phyloP scores from a whole-genome alignment of 257 asterid genomes.

The Solanum chaucha region DNA sequence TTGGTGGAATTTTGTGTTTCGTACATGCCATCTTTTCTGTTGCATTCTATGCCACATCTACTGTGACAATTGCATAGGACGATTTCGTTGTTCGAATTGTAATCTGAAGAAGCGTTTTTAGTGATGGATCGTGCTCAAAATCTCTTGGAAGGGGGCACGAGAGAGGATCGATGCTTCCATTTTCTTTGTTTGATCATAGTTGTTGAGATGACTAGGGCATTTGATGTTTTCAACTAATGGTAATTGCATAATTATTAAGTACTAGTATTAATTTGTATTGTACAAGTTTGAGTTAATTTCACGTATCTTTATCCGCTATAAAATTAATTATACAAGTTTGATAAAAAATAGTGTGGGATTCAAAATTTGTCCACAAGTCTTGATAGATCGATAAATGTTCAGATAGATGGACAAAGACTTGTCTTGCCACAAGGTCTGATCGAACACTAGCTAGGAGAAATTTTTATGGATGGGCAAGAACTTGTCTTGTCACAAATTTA shows the following conservation, averaged over 20 bases:
- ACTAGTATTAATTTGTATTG: background rate
- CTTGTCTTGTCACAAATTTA: too few species aligned
- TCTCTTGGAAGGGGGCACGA: background rate
- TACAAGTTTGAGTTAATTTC: background rate
- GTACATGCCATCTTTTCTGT: constrained; percentile 61
- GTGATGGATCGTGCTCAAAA: background rate
- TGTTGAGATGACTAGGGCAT: background rate
- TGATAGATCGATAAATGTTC: too few species aligned
- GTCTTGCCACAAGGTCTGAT: too few species aligned
- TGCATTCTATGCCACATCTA: constrained; percentile 53
- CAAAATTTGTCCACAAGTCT: too few species aligned
- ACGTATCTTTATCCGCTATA: background rate
- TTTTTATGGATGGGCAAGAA: too few species aligned
- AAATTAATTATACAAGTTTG: too few species aligned
- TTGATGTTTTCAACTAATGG: background rate
- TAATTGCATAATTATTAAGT: background rate
- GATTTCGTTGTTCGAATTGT: background rate
- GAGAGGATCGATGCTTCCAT: background rate
- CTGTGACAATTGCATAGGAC: constrained; percentile 4
- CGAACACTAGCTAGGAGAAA: background rate
- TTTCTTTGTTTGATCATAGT: background rate
- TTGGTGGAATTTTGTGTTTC: constrained; percentile 69
- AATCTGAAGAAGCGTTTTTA: background rate
- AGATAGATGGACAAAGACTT: too few species aligned
- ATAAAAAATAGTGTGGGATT: too few species aligned